These are phyloP conservation scores for Xylaria sp. DNA, from an alignment of 2,329 filamentous ascomycete species.

Conservation along the genomic window DNA sequence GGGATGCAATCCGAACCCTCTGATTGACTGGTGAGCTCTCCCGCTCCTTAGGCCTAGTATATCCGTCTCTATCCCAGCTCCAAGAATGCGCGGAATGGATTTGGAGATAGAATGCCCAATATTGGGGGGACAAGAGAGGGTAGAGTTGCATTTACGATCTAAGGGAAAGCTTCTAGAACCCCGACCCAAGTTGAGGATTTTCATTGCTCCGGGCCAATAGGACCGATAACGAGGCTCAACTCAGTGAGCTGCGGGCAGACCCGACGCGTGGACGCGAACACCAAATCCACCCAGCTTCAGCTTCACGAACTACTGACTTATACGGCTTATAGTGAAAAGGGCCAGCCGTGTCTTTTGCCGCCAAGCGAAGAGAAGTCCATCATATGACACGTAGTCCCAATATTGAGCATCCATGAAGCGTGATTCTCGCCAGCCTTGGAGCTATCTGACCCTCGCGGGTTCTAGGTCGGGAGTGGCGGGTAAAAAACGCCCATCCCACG, in stretches of 20 bases:
- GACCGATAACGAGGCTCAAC: slow-evolving; percentile 34
- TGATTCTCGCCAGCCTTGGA: slow-evolving; percentile 16
- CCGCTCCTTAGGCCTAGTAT: background rate
- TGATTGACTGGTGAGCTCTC: slow-evolving; percentile 1
- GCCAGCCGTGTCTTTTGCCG: background rate
- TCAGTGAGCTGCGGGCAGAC: slow-evolving; percentile 1
- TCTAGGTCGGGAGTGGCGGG: slow-evolving; percentile 4
- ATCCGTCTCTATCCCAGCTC: slow-evolving; percentile 10
- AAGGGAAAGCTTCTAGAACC: slow-evolving; percentile 32
- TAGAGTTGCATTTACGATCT: slow-evolving; percentile 27
- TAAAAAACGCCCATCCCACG: slow-evolving; percentile 15
- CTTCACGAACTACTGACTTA: slow-evolving; percentile 5
- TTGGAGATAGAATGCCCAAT: slow-evolving; percentile 30
- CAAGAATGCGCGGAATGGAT: background rate
- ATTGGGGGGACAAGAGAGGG: slow-evolving; percentile 19
- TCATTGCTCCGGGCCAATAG: slow-evolving; percentile 22
- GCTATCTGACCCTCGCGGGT: background rate
- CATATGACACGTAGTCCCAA: slow-evolving; percentile 2
- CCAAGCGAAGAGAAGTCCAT: slow-evolving; percentile 2
- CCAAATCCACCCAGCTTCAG: slow-evolving; percentile 6
- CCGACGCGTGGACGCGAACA: background rate
- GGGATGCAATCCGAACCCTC: slow-evolving; percentile 27
- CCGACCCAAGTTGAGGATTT: slow-evolving; percentile 7
- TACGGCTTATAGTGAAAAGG: background rate
- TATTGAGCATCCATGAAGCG: background rate